Evolutionary conservation across 305 asterid species (phyloP).

Genomic region (Plantago coronopus): DNA sequence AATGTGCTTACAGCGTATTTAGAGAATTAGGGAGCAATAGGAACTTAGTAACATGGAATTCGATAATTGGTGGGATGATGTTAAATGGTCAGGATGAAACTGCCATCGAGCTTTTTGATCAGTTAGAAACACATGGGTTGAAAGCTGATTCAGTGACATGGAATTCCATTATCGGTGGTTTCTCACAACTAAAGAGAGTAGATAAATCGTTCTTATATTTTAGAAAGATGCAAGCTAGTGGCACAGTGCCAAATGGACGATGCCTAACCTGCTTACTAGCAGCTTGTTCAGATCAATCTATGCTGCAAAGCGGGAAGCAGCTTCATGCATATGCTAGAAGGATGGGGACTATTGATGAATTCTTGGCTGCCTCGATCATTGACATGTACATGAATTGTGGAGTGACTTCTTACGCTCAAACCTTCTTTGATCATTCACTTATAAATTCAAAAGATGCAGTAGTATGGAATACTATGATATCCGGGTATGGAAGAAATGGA

Average conservation of each 20-base stretch:
- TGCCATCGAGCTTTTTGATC: slow-evolving; percentile 50
- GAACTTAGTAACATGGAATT: slow-evolving; percentile 70
- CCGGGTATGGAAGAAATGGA: slow-evolving; percentile 80
- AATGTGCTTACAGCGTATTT: slow-evolving; percentile 52
- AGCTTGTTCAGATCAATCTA: slow-evolving; percentile 54
- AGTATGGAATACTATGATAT: slow-evolving; percentile 93
- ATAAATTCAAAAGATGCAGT: slow-evolving; percentile 60
- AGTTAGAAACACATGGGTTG: slow-evolving; percentile 42
- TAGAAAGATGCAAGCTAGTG: slow-evolving; percentile 54
- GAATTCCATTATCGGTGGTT: slow-evolving; percentile 85
- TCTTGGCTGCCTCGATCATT: slow-evolving; percentile 57
- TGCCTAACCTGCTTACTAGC: slow-evolving; percentile 64
- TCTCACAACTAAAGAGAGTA: slow-evolving; percentile 43
- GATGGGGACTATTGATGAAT: slow-evolving; percentile 29
- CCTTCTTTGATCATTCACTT: slow-evolving; percentile 43
- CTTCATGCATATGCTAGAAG: slow-evolving; percentile 64
- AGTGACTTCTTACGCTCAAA: slow-evolving; percentile 36
- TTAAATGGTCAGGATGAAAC: slow-evolving; percentile 43
- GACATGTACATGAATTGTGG: slow-evolving; percentile 96
- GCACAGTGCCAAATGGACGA: slow-evolving; percentile 40
- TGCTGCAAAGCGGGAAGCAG: slow-evolving; percentile 47
- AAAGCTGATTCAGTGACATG: slow-evolving; percentile 68
- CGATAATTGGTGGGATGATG: slow-evolving; percentile 86
- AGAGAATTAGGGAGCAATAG: slow-evolving; percentile 47
- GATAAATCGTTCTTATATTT: slow-evolving; percentile 61